Conservation (phyloP, 768 basidiomycete species). For the Daedalea quercina region DNA sequence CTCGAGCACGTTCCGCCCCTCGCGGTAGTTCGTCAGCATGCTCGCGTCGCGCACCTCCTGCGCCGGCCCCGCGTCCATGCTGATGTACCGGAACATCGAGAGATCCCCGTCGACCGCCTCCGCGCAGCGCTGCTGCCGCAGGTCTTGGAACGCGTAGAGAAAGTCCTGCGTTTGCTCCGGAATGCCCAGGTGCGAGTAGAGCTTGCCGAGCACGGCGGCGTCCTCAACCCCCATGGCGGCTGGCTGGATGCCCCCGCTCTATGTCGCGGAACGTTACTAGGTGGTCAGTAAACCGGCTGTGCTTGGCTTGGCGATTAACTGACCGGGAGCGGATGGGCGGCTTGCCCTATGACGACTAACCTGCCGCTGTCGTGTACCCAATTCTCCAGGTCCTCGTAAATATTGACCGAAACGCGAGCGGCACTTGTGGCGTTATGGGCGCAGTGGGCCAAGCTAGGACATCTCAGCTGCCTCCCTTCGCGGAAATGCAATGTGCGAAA, state of each 20-base stretch:
- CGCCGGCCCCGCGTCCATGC: constrained; percentile 15
- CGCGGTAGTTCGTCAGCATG: constrained; percentile 15
- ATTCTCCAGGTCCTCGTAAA: constrained; percentile 22
- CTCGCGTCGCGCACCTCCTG: constrained; percentile 19
- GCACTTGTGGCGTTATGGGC: constrained; percentile 1
- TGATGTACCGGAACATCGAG: constrained; percentile 14
- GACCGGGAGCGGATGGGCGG: constrained; percentile 32
- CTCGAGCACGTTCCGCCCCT: constrained; percentile 15
- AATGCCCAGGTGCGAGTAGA: constrained; percentile 28
- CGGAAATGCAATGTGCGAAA: background rate
- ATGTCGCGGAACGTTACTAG: background rate
- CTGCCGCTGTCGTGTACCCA: constrained; percentile 27
- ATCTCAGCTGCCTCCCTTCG: background rate
- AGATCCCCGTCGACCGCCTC: constrained; percentile 15
- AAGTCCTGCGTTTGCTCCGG: constrained; percentile 24
- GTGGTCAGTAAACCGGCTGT: background rate
- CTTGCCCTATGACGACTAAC: constrained; percentile 28
- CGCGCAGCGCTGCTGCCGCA: constrained; percentile 28
- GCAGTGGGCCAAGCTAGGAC: background rate
- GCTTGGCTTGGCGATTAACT: constrained; percentile 1
- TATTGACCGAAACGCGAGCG: constrained; percentile 15
- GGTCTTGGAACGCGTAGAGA: constrained; percentile 28
- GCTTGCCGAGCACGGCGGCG: constrained; percentile 31
- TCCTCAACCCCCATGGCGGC: constrained; percentile 33
- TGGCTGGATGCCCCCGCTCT: constrained; percentile 28